A percentile compares a stretch with the other conserved stretches of the same genome.
Evolutionary conservation across 2,329 filamentous ascomycete genomes (phyloP).

Genomic region (Ceratocystis papillata): DNA sequence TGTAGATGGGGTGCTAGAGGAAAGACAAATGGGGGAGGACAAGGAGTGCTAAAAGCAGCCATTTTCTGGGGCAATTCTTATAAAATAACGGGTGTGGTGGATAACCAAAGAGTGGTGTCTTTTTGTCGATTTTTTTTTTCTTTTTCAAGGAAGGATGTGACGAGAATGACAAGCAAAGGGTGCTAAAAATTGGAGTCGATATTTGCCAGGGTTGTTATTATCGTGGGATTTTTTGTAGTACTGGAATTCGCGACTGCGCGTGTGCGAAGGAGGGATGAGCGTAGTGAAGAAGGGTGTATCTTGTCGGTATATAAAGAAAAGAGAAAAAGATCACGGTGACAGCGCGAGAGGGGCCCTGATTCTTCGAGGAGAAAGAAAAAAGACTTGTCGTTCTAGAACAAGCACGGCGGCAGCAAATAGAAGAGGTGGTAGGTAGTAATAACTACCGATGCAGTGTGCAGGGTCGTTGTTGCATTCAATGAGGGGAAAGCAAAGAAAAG

Average conservation of each 20-base stretch:
- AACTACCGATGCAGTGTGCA: constrained; percentile 8
- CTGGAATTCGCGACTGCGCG: not conserved
- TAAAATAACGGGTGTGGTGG: not conserved
- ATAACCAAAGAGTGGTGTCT: not conserved
- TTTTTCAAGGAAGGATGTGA: constrained; percentile 5
- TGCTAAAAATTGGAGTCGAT: constrained; percentile 9
- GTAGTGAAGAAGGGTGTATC: not conserved
- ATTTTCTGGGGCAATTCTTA: not conserved
- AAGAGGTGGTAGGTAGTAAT: constrained; percentile 5
- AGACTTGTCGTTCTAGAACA: constrained; percentile 8
- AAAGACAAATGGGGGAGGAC: constrained; percentile 10
- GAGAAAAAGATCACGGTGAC: not conserved
- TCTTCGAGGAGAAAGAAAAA: not conserved
- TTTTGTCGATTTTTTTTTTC: not conserved
- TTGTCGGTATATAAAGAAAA: not conserved
- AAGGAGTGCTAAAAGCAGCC: constrained; percentile 10
- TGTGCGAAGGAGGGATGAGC: not conserved
- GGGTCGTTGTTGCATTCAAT: constrained; percentile 5
- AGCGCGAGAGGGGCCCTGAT: not conserved
- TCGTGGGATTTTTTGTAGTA: constrained; percentile 10
- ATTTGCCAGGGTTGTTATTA: constrained; percentile 7
- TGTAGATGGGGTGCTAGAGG: constrained; percentile 7
- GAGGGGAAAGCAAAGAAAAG: constrained; percentile 10
- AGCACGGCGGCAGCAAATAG: not conserved
- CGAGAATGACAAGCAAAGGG: constrained; percentile 10